Evolutionary conservation across 1,284 basidiomycete genomes (phyloP).

Genomic region (Phenoliferia sp.): DNA sequence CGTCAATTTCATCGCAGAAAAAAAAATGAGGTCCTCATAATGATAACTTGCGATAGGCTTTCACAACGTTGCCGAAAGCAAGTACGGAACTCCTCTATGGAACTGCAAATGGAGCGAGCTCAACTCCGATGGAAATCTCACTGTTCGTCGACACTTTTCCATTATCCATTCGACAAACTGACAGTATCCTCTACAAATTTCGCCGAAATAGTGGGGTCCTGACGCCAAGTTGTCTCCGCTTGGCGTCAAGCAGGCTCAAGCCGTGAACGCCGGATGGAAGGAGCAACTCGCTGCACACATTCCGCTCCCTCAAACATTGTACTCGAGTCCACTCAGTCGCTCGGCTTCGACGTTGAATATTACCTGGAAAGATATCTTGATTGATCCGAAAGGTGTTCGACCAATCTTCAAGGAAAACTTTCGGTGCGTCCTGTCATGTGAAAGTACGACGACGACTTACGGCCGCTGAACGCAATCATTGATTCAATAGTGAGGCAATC

Average conservation of each 20-base stretch:
- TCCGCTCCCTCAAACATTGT: slow-evolving; percentile 59
- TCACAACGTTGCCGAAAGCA: slow-evolving; percentile 65
- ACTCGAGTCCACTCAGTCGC: slow-evolving; percentile 67
- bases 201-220: slow-evolving; percentile 47
- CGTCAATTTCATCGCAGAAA: neutral
- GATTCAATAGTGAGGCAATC: slow-evolving; percentile 52
- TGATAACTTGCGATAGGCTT: slow-evolving; percentile 47
- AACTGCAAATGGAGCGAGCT: slow-evolving; percentile 59
- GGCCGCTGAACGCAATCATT: neutral
- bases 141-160: slow-evolving; percentile 34
- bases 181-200: neutral
- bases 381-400: slow-evolving; percentile 32
- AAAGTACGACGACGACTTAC: neutral
- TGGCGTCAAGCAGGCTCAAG: slow-evolving; percentile 61
- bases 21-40: too few species aligned
- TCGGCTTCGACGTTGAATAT: slow-evolving; percentile 64
- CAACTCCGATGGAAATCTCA: slow-evolving; percentile 63
- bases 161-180: neutral
- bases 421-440: neutral
- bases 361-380: slow-evolving; percentile 54
- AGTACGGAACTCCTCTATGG: slow-evolving; percentile 56
- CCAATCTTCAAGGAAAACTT: slow-evolving; percentile 50
- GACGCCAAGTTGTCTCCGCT: slow-evolving; percentile 67
- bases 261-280: slow-evolving; percentile 57
- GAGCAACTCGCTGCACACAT: slow-evolving; percentile 53